Evolutionary conservation across 2,329 filamentous ascomycete genomes (phyloP).

Genomic region (Talaromyces marneffei): DNA sequence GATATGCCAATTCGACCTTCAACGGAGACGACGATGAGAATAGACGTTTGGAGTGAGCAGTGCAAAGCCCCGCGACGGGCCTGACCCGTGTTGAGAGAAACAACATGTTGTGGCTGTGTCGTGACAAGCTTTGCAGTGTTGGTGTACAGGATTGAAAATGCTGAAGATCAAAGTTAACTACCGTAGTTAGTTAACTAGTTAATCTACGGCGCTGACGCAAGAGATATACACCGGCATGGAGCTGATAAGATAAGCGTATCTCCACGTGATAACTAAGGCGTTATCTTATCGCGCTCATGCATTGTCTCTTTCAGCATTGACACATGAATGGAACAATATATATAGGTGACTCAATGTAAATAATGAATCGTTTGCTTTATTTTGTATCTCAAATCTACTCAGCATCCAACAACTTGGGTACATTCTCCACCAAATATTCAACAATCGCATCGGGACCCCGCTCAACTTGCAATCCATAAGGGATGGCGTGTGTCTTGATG

Average conservation of each 20-base stretch:
- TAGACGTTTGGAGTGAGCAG: background rate
- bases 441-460: constrained; percentile 39
- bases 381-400: background rate
- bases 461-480: constrained; percentile 39
- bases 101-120: background rate
- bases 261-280: background rate
- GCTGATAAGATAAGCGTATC: constrained; percentile 4
- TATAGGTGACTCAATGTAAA: background rate
- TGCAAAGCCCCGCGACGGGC: background rate
- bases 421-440: constrained; percentile 37
- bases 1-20: constrained; percentile 29
- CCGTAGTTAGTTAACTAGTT: too few species aligned
- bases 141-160: background rate
- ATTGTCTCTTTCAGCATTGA: background rate
- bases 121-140: background rate
- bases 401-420: constrained; percentile 34
- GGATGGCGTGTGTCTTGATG: constrained; percentile 41
- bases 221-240: background rate
- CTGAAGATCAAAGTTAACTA: background rate
- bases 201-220: constrained; percentile 5
- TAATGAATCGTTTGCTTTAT: background rate
- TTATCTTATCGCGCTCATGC: background rate
- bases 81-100: background rate
- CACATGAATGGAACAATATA: background rate
- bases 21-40: constrained; percentile 29